Conservation (phyloP, 257 asterid genomes). For the Linaria vulgaris region DNA sequence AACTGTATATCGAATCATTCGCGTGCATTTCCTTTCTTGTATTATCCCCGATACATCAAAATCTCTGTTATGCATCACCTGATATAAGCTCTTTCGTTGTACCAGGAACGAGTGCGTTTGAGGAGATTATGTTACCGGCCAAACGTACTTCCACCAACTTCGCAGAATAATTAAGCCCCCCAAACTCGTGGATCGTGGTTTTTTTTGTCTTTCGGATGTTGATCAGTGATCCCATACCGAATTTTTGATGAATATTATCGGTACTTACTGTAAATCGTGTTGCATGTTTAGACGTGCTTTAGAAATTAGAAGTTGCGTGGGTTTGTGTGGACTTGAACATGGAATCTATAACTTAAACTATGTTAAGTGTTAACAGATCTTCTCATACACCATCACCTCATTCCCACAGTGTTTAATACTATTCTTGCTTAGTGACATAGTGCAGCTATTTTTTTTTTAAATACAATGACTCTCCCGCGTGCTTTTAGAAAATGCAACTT, state of each 20-base stretch:
- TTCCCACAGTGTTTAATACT: no score
- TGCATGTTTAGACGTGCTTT: neutral
- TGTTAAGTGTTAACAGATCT: no score
- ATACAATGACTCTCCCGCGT: no score
- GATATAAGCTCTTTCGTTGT: constrained; percentile 12
- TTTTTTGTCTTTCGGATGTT: neutral
- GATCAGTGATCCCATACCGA: neutral
- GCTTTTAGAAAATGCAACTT: no score
- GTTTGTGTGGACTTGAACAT: neutral
- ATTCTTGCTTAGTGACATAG: no score
- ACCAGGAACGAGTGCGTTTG: constrained; percentile 76
- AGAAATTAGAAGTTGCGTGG: neutral
- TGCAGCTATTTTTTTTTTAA: no score
- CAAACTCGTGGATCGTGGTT: neutral
- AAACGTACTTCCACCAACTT: constrained; percentile 23
- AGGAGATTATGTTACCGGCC: constrained; percentile 85
- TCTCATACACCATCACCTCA: no score
- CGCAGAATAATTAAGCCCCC: constrained; percentile 20
- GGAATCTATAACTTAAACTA: no score
- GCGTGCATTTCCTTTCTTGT: no score
- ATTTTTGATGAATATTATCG: neutral
- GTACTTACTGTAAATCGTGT: neutral
- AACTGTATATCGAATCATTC: no score
- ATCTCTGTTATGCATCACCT: neutral
- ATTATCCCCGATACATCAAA: no score